Conservation (phyloP, 2,329 filamentous ascomycete species). For the Ophiobolus disseminans region DNA sequence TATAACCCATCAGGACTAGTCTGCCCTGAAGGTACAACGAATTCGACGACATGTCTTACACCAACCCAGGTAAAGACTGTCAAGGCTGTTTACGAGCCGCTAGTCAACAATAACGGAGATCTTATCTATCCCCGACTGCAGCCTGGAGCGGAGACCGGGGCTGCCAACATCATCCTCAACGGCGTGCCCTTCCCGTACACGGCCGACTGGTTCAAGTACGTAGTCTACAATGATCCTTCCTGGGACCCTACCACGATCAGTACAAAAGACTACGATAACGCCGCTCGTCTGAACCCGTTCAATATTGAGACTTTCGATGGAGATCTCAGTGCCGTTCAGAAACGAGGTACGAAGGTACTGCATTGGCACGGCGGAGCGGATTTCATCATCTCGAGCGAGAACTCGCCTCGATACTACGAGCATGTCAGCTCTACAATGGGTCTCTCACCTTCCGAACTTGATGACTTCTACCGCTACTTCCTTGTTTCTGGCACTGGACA, state of each 20-base stretch:
- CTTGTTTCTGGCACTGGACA: slow-evolving; percentile 61
- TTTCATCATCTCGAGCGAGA: slow-evolving; percentile 54
- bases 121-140: slow-evolving; percentile 61
- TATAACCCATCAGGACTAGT: slow-evolving; percentile 52
- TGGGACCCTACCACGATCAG: slow-evolving; percentile 52
- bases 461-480: slow-evolving; percentile 60
- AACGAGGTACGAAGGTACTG: slow-evolving; percentile 55
- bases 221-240: slow-evolving; percentile 54
- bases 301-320: slow-evolving; percentile 53
- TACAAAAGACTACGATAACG: slow-evolving; percentile 51
- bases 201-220: slow-evolving; percentile 59
- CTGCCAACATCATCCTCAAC: slow-evolving; percentile 47
- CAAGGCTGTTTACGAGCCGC: slow-evolving; percentile 51
- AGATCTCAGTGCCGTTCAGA: slow-evolving; percentile 46
- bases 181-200: slow-evolving; percentile 54
- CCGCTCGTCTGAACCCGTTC: slow-evolving; percentile 45
- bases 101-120: slow-evolving; percentile 52
- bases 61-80: slow-evolving; percentile 54
- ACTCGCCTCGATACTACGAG: slow-evolving; percentile 58
- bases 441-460: slow-evolving; percentile 40
- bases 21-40: slow-evolving; percentile 39
- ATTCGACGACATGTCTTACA: slow-evolving; percentile 54
- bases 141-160: slow-evolving; percentile 55
- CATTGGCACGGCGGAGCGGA: slow-evolving; percentile 56
- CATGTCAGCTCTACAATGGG: slow-evolving; percentile 56